Percentiles rank a stretch among this genome's conserved stretches.
phyloP scores from a whole-genome alignment of 2,329 filamentous ascomycete species.

The Aureobasidium sp. region DNA sequence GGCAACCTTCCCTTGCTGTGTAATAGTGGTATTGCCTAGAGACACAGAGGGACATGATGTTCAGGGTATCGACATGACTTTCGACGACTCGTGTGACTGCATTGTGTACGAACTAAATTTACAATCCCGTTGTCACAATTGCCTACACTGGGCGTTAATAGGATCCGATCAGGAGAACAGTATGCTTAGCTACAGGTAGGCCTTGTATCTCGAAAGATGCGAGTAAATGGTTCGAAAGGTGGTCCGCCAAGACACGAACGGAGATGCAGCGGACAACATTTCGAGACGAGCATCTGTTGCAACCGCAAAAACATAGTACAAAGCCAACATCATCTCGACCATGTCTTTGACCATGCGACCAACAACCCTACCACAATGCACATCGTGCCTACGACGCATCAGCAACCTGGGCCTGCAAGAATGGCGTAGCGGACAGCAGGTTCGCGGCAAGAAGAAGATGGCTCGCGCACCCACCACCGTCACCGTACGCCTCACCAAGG shows the following conservation, averaged over 20 bases:
- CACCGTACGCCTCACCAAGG: conserved; percentile 43
- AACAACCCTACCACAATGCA: conserved; percentile 14
- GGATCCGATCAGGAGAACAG: neutral
- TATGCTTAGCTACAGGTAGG: neutral
- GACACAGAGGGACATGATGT: neutral
- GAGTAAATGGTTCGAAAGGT: too few species aligned
- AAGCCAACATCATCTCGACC: neutral
- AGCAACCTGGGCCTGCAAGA: conserved; percentile 10
- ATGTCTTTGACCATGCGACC: conserved; percentile 15
- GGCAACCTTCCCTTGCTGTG: neutral
- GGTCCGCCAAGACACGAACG: neutral
- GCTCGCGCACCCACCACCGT: conserved; percentile 28
- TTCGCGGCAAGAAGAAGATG: conserved; percentile 30
- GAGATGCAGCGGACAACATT: neutral
- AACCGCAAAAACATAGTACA: neutral
- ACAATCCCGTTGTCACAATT: too few species aligned
- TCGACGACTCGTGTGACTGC: neutral
- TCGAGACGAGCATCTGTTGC: neutral
- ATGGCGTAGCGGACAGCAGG: conserved; percentile 20
- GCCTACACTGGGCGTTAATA: too few species aligned
- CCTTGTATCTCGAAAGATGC: too few species aligned
- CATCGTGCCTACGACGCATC: conserved; percentile 14
- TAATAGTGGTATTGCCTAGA: neutral
- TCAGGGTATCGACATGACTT: neutral
- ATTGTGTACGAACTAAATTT: too few species aligned